A percentile compares a stretch with the other conserved stretches of the same genome.
These are phyloP conservation scores for Wickerhamiella sergipiensis DNA, from an alignment of 805 yeast species.

Conservation along the genomic window DNA sequence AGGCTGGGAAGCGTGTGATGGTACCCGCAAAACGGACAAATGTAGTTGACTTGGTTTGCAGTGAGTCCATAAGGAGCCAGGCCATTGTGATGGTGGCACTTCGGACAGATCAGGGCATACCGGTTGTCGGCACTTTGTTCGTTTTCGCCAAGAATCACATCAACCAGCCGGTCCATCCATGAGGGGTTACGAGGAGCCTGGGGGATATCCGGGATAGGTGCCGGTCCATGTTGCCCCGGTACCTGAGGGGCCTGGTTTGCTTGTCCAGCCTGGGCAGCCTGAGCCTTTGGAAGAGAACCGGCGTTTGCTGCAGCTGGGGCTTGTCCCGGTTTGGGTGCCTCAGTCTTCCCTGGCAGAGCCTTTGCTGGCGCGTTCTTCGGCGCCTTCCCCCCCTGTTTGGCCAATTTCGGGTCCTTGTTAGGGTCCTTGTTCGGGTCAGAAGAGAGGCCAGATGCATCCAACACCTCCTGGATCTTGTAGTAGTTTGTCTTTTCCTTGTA, in stretches of 20 bases:
- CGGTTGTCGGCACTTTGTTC: slow-evolving; percentile 46
- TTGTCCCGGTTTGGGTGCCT: no score
- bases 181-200: slow-evolving; percentile 17
- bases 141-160: slow-evolving; percentile 43
- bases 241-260: background rate
- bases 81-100: slow-evolving; percentile 65
- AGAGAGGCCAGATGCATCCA: slow-evolving; percentile 20
- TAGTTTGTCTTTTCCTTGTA: slow-evolving; percentile 62
- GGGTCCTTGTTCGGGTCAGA: no score
- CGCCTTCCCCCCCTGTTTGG: no score
- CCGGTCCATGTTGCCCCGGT: no score
- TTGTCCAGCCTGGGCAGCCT: no score
- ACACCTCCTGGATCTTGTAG: slow-evolving; percentile 58
- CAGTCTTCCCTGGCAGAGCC: no score
- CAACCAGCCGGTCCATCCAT: slow-evolving; percentile 33
- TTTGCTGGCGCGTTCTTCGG: no score
- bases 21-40: slow-evolving; percentile 53
- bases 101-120: slow-evolving; percentile 56
- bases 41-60: slow-evolving; percentile 39
- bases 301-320: no score
- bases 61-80: slow-evolving; percentile 57
- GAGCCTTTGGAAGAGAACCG: no score
- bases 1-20: background rate
- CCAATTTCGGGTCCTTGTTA: no score
- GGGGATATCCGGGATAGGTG: background rate